Base-by-base conservation (phyloP, 805 yeast species). In the Maudiozyma saulgeensis region DNA sequence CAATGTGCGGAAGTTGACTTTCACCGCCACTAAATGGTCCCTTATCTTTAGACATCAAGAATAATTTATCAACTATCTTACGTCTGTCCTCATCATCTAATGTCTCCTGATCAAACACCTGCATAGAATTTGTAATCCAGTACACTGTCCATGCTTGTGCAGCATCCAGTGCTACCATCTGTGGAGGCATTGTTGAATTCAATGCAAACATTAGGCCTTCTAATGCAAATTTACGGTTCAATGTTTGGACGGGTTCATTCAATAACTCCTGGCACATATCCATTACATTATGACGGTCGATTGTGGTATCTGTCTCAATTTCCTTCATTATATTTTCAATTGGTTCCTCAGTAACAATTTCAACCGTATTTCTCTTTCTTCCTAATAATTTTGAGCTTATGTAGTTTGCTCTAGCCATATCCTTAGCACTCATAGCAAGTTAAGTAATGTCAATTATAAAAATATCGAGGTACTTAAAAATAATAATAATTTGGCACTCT, bases 71-170 rank as follows among this genome's bases (percentile, higher is more conserved):
- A 0, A 58, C 53, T 1, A 71, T 69, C 49, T 53, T 61, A 28
- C 50, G 49, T 45, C 65, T 67, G n/a, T 58, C 53, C 2, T 58
- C 63, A 19, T 51, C 56, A 2, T 54, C 49, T 1, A 70, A 46
- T 3, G 31, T 18, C 2, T 6, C 6, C 1, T 45, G 66, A 1
- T 74, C 74, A 28, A 83, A 53, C 1, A 80, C 48, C 2, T 62
- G 56, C 42, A 74, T 56, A 0, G 82, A 72, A 61, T 87, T 88
- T 43, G 77, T 61, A 6, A 83, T 67, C 99, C 99, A 93, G 62
- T 85, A 91, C 1, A 86, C 51, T 59, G 91, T 68, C 98, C 98
- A 93, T 0, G 96, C 81, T 52, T 84, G 89, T n/a, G 93, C 85
- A 0, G 97, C 93, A 65, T 91, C 97, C 44, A 87, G 70, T 0